These are phyloP conservation scores for Aspergillus sp. DNA, from an alignment of 2,329 filamentous ascomycete genomes.

Conservation along the genomic window DNA sequence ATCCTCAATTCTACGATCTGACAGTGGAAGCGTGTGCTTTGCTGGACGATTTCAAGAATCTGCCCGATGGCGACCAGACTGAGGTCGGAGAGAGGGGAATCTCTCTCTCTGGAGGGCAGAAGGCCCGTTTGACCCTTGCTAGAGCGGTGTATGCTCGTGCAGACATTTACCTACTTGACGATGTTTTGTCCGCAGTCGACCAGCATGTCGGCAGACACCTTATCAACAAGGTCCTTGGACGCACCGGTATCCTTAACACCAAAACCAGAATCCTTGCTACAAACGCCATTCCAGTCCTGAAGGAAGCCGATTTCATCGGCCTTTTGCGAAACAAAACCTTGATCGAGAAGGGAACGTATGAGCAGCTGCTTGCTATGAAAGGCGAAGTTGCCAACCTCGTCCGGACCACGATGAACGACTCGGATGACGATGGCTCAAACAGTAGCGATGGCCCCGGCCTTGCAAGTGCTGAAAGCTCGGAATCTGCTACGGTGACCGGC, in stretches of 20 bases:
- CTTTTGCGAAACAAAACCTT: slow-evolving; percentile 81
- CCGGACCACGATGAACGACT: slow-evolving; percentile 62
- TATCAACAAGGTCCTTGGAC: slow-evolving; percentile 88
- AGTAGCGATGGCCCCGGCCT: slow-evolving; percentile 58
- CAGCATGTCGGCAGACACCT: slow-evolving; percentile 94
- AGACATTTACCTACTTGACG: slow-evolving; percentile 94
- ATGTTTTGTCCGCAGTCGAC: slow-evolving; percentile 95
- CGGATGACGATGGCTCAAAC: slow-evolving; percentile 42
- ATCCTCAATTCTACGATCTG: slow-evolving; percentile 89
- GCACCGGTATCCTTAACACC: slow-evolving; percentile 73
- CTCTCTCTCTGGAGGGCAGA: slow-evolving; percentile 92
- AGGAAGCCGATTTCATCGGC: slow-evolving; percentile 84
- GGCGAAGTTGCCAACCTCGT: slow-evolving; percentile 84
- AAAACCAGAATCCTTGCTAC: slow-evolving; percentile 94
- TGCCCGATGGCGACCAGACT: slow-evolving; percentile 94
- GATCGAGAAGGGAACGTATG: slow-evolving; percentile 84
- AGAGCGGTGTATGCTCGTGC: slow-evolving; percentile 93
- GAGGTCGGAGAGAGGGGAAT: slow-evolving; percentile 97
- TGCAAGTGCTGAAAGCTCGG: slow-evolving; percentile 68
- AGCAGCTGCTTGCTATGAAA: slow-evolving; percentile 89
- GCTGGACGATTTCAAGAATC: slow-evolving; percentile 81
- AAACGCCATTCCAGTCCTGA: slow-evolving; percentile 88
- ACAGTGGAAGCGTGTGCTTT: slow-evolving; percentile 91
- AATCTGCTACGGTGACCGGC: slow-evolving; percentile 52
- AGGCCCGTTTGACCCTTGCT: slow-evolving; percentile 86